phyloP scores from a whole-genome alignment of 2,329 filamentous ascomycete genomes.

The Microcyclospora pomicola region DNA sequence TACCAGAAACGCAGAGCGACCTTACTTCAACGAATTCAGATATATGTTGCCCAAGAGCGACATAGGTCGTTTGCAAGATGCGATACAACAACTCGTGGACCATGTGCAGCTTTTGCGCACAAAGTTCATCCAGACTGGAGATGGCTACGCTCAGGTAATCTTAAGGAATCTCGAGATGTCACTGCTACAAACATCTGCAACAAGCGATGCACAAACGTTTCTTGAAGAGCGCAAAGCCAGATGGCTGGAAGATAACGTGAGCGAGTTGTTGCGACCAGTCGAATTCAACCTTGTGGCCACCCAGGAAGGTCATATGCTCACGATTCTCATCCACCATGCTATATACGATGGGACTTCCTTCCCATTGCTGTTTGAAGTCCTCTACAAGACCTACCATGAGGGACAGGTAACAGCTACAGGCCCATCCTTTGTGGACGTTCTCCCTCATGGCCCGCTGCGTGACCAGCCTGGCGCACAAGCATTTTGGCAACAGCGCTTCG shows the following conservation, averaged over 20 bases:
- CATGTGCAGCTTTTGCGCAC: constrained; percentile 55
- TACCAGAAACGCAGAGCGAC: constrained; percentile 38
- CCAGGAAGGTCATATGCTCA: constrained; percentile 29
- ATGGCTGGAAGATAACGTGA: constrained; percentile 44
- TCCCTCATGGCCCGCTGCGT: constrained; percentile 56
- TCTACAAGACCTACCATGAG: constrained; percentile 40
- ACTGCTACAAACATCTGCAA: constrained; percentile 30
- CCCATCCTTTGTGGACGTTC: constrained; percentile 50
- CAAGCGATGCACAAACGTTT: constrained; percentile 20
- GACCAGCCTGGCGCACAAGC: constrained; percentile 31
- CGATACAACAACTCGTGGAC: constrained; percentile 44
- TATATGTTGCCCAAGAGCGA: constrained; percentile 42
- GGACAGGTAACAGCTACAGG: constrained; percentile 18
- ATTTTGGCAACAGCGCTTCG: constrained; percentile 54
- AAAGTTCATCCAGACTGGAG: constrained; percentile 55
- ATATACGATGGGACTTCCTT: constrained; percentile 79
- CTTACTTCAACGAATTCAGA: constrained; percentile 68
- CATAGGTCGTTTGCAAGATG: constrained; percentile 34
- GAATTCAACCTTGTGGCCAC: constrained; percentile 34
- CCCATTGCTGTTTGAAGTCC: constrained; percentile 47
- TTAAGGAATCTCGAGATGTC: constrained; percentile 26
- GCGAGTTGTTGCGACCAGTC: constrained; percentile 38
- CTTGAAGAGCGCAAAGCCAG: constrained; percentile 25
- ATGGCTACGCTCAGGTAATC: constrained; percentile 65
- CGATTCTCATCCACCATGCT: constrained; percentile 66